These are phyloP conservation scores for Penicillium simplicissimum DNA, from an alignment of 495 filamentous ascomycete species.

Conservation along the genomic window DNA sequence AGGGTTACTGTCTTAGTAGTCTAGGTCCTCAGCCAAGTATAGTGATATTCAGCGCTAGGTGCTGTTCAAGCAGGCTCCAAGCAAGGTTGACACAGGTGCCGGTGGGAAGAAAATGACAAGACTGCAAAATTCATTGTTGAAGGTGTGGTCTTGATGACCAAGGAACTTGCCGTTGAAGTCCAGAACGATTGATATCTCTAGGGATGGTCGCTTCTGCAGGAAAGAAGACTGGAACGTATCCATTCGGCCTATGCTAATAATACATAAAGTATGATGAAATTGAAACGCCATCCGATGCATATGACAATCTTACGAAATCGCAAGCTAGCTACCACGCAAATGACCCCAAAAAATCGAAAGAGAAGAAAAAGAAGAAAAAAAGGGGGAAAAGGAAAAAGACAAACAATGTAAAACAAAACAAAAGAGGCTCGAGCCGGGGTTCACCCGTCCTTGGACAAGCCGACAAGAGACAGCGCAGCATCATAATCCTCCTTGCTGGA, in stretches of 20 bases:
- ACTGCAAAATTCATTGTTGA: no score
- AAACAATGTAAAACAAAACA: background rate
- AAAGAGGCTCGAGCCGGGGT: background rate
- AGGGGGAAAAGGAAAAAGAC: background rate
- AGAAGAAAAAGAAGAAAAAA: constrained; percentile 12
- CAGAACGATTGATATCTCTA: no score
- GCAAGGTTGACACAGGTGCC: no score
- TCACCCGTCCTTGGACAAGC: background rate
- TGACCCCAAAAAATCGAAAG: constrained; percentile 9
- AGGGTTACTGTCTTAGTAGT: no score
- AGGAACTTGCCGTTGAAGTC: no score
- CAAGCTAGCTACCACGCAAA: background rate
- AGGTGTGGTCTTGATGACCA: no score
- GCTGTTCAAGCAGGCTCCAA: no score
- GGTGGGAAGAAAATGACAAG: no score
- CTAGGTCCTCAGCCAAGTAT: no score
- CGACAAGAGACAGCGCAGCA: constrained; percentile 20
- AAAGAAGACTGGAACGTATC: constrained; percentile 6
- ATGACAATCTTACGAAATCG: constrained; percentile 16
- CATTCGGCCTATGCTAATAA: constrained; percentile 26
- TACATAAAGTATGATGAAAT: constrained; percentile 19
- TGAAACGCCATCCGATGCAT: constrained; percentile 19
- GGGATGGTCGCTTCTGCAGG: no score
- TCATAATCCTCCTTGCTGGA: constrained; percentile 11
- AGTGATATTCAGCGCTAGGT: no score